Evolutionary conservation across 352 stramenopile species (phyloP), one percentile per base, ranked within the genome.

Genomic region (Plasmopara halstedii): DNA sequence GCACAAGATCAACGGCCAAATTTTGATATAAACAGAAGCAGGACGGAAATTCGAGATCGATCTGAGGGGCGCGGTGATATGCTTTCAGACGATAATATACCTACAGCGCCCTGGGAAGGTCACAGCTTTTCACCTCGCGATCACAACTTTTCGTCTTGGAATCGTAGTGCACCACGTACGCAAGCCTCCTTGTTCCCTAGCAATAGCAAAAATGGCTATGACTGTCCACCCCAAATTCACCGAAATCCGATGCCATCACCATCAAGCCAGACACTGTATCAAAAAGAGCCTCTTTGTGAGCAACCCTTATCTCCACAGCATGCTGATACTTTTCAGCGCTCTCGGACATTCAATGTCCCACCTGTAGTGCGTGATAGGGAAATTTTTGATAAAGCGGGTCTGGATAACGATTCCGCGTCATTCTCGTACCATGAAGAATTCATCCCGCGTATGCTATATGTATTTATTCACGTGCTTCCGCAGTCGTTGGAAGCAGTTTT

Each of bases 351-450:
- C 53, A 47, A 59, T 3, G 6, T 26, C 9, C 37, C 44, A 6
- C 35, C 21, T 13, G 19, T 42, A 18, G 44, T 46, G 35, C 36
- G 10, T 14, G 32, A 54, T 15, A 22, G 8, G 21, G 23, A 26
- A n/a, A n/a, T n/a, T n/a, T n/a, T n/a, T n/a, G n/a, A n/a, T n/a
- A n/a, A n/a, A n/a, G n/a, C n/a, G n/a, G n/a, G n/a, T n/a, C n/a
- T 53, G 39, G 58, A 79, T 10, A 45, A 67, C 9, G 48, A 72
- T 17, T 29, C 39, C 2, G 55, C 63, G 8, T 51, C 38, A 6
- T 88, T 88, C 29, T 85, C 76, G 3, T 61, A 70, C 22, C 50
- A 69, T 40, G 73, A 85, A 41, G 15, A 22, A 2, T 83, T 84
- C 42, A 21, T 84, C 4, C 50, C 59, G 7, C 49, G 64, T n/a